Evolutionary conservation across 345 rosid genomes (phyloP), one percentile per base, ranked within the genome.

Genomic region (Eucalyptus cladocalyx): DNA sequence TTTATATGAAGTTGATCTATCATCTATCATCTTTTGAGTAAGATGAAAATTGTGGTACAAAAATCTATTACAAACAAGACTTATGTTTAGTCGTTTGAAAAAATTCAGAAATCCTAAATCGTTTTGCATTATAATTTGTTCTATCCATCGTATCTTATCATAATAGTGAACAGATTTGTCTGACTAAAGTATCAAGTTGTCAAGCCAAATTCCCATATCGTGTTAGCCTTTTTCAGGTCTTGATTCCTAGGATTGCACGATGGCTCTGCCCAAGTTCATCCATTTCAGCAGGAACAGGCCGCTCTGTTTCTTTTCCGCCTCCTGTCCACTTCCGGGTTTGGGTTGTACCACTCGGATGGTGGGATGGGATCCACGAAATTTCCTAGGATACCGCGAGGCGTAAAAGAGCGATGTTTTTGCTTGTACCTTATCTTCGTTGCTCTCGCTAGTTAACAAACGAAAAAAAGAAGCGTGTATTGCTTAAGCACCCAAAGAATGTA

Each of bases 21-120:
- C n/a, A n/a, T n/a, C n/a, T 37, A 21, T 37, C 28, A 6, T 37
- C 0, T 37, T 12, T n/a, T 15, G 76, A n/a, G 40, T 2, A 30
- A 53, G 34, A 62, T 1, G 2, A 8, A n/a, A 6, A 17, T 65
- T n/a, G 19, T n/a, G 76, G 11, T n/a, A 40, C 5, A 12, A 6
- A 11, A 23, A 40, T 21, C 1, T 3, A 4, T 1, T 76, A 40
- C 5, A 7, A 21, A 2, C 1, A 1, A 15, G 26, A 40, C 3
- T 76, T 21, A 37, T 1, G 5, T 21, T 6, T 76, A 21, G 30
- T 4, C 3, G 3, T 40, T 11, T 4, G 7, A 76, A 37, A 37
- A 11, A 76, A 6, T 1, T 4, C 9, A 40, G 4, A 6, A 76
- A 21, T 40, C 3, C 30, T 40, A 40, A 76, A 21, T 21, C 1